Evolutionary conservation across 306 rosid species (phyloP).

Genomic region (Vachellia collinsii): DNA sequence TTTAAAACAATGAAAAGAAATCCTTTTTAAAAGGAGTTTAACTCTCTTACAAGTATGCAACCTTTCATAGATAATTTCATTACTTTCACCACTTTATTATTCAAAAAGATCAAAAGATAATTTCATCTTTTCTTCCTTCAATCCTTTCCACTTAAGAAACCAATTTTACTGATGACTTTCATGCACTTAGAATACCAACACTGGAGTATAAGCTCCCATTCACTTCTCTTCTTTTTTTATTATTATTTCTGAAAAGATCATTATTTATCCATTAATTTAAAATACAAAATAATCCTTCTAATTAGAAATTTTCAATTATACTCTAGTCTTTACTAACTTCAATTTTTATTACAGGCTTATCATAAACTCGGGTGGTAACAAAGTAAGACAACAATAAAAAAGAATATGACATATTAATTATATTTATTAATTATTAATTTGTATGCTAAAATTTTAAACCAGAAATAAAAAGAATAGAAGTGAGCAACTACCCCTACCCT

Average conservation of each 20-base stretch:
- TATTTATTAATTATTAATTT: background rate
- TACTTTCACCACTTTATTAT: constrained; percentile 56
- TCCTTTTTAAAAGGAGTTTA: background rate
- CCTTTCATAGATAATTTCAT: constrained; percentile 43
- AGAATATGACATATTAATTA: too few species aligned
- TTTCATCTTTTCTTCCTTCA: constrained; percentile 58
- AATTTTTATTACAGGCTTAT: background rate
- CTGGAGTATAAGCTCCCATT: too few species aligned
- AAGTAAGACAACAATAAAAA: background rate
- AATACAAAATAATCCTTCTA: background rate
- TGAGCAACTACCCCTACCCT: background rate
- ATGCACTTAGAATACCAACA: constrained; percentile 39
- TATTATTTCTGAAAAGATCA: too few species aligned
- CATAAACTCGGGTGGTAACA: background rate
- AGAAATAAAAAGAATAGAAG: background rate
- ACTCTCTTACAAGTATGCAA: background rate
- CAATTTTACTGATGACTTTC: constrained; percentile 62
- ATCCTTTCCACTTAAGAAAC: constrained; percentile 53
- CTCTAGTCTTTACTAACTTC: background rate
- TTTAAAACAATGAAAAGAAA: background rate
- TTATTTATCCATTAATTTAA: background rate
- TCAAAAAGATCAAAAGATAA: constrained; percentile 52
- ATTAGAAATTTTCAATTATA: background rate
- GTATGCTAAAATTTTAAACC: background rate
- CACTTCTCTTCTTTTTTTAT: too few species aligned